Evolutionary conservation across 1,284 basidiomycete species (phyloP), one percentile per base, ranked within the genome.

Genomic region (Cutaneotrichosporon mucoides): DNA sequence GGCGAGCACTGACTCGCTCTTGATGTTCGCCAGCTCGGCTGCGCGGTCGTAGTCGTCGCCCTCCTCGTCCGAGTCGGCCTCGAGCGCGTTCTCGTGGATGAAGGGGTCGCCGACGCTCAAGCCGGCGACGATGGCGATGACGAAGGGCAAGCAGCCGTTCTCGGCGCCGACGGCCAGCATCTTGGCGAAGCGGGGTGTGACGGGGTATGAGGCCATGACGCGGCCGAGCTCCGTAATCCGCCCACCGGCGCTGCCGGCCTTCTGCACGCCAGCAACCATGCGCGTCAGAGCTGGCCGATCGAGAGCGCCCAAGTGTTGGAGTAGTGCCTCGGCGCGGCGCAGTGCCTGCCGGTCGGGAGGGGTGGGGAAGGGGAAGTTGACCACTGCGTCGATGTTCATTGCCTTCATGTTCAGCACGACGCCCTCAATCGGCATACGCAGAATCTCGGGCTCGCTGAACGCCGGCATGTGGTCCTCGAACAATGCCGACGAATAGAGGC

Each of bases 321-420:
- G 82, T 2, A 88, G 81, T 44, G 83, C 85, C 76, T 99, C 95
- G 1, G 96, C 93, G 69, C 88, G 88, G 56, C 81, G 83, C 35
- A 99, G 80, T 9, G 86, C 84, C 4, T 77, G 69, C n/a, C 88
- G 84, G 73, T 98, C 90, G 0, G 96, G 96, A 8, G 95, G 88
- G 0, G 96, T 98, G 0, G 96, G 96, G 80, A 99, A 99, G 9
- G 96, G 96, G 76, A 99, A 99, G 78, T 98, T 97, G 68, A 90
- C 83, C 16, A 99, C 92, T 0, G 91, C 84, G 71, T 98, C 94
- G 62, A 99, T 94, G 73, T 97, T 92, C 94, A 99, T 98, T 73
- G 87, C 88, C 82, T 99, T 99, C 96, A 99, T 99, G 78, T 97
- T 92, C 40, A 99, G 82, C 10, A 99, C 92, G 33, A 99, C 86